phyloP scores from a whole-genome alignment of 257 asterid genomes.

The Thymus mandschuricus region DNA sequence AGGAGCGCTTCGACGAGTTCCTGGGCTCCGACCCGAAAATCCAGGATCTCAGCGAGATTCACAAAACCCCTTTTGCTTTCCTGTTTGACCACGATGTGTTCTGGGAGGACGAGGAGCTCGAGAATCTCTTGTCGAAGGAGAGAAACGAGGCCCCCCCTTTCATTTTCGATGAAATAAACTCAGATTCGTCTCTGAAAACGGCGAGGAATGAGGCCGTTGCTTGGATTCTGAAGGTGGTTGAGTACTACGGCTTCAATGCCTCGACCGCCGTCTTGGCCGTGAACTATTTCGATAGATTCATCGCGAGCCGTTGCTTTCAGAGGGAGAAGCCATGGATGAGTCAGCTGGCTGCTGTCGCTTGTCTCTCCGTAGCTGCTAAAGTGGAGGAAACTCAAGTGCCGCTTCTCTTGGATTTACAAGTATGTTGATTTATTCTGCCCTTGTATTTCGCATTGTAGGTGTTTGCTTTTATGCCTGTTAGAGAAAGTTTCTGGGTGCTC shows the following conservation, averaged over 20 bases:
- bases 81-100: slow-evolving; percentile 62
- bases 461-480: slow-evolving; percentile 40
- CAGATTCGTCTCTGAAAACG: slow-evolving; percentile 49
- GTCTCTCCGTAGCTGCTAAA: slow-evolving; percentile 95
- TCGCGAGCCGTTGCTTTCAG: slow-evolving; percentile 64
- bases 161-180: slow-evolving; percentile 29
- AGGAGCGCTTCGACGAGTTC: slow-evolving; percentile 68
- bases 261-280: slow-evolving; percentile 72
- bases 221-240: slow-evolving; percentile 77
- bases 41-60: slow-evolving; percentile 34
- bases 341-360: slow-evolving; percentile 89
- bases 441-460: slow-evolving; percentile 30
- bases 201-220: slow-evolving; percentile 62
- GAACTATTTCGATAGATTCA: slow-evolving; percentile 67
- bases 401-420: slow-evolving; percentile 42
- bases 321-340: slow-evolving; percentile 95
- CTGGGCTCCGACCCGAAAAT: slow-evolving; percentile 35
- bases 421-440: neutral
- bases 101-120: slow-evolving; percentile 88
- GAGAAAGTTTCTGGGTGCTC: slow-evolving; percentile 3
- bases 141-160: slow-evolving; percentile 40
- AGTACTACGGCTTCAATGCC: slow-evolving; percentile 60
- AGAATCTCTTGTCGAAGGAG: slow-evolving; percentile 59
- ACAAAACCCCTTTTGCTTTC: slow-evolving; percentile 43
- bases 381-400: slow-evolving; percentile 95